Percentiles rank a stretch among this genome's conserved stretches.
These are phyloP conservation scores for Dictyostelium capitatum DNA, from an alignment of 78 protist species.

Conservation along the genomic window DNA sequence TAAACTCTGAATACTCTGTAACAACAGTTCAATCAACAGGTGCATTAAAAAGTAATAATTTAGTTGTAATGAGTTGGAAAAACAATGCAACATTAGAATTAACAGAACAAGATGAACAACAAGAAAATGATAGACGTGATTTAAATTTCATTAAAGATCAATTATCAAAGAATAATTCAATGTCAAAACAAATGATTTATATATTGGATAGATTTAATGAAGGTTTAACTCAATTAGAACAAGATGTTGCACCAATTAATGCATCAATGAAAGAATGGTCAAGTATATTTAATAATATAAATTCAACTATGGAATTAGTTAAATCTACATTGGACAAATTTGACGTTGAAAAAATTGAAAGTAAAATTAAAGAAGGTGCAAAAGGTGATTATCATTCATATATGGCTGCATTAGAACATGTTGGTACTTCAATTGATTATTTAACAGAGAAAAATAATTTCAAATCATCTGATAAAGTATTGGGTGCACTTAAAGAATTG, in stretches of 20 bases:
- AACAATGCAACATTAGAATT: background rate
- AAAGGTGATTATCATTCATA: conserved; percentile 68
- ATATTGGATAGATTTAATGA: conserved; percentile 59
- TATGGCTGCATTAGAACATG: conserved; percentile 63
- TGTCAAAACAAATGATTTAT: conserved; percentile 67
- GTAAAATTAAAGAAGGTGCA: conserved; percentile 66
- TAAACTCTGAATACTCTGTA: conserved; percentile 68
- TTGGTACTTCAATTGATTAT: conserved; percentile 49
- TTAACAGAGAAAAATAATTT: background rate
- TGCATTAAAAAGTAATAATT: conserved; percentile 25
- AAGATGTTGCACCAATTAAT: conserved; percentile 67
- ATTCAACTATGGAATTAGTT: conserved; percentile 43
- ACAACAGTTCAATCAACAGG: conserved; percentile 58
- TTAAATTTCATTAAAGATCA: conserved; percentile 19
- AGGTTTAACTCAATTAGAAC: conserved; percentile 36
- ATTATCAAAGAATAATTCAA: background rate
- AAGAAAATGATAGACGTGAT: conserved; percentile 43
- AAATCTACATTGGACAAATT: conserved; percentile 30
- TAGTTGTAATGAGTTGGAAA: conserved; percentile 67
- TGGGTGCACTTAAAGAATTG: conserved; percentile 29
- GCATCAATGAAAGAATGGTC: conserved; percentile 83
- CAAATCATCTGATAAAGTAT: conserved; percentile 46
- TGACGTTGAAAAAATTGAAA: conserved; percentile 38
- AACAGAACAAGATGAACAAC: conserved; percentile 15
- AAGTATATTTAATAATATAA: conserved; percentile 57